A percentile compares a stretch with the other conserved stretches of the same genome.
These are phyloP conservation scores for Phytophthora fragariaefolia DNA, from an alignment of 352 stramenopile genomes.

Conservation along the genomic window DNA sequence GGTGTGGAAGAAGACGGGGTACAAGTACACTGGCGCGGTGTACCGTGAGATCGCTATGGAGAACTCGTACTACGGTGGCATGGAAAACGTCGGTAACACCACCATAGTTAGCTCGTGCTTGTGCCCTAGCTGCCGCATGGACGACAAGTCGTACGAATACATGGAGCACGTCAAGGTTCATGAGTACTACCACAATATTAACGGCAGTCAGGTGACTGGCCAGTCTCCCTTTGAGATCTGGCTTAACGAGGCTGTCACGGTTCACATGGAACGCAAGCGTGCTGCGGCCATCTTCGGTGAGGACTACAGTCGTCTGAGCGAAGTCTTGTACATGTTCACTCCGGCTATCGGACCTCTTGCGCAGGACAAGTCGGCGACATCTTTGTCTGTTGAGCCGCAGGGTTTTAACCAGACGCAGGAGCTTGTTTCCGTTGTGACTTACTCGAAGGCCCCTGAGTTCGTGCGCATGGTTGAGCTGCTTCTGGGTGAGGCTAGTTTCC, in stretches of 20 bases:
- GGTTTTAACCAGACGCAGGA: slow-evolving; percentile 85
- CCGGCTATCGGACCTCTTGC: slow-evolving; percentile 73
- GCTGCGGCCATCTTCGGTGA: slow-evolving; percentile 67
- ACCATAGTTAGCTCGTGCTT: slow-evolving; percentile 81
- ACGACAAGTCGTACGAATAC: slow-evolving; percentile 81
- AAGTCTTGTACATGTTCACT: slow-evolving; percentile 80
- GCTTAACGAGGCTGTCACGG: slow-evolving; percentile 83
- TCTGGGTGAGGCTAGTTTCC: slow-evolving; percentile 65
- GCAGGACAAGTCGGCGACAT: slow-evolving; percentile 74
- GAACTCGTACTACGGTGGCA: slow-evolving; percentile 85
- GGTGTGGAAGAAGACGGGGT: slow-evolving; percentile 80
- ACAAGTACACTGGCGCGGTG: slow-evolving; percentile 84
- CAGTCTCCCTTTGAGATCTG: slow-evolving; percentile 85
- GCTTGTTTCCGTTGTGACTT: slow-evolving; percentile 79
- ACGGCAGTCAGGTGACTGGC: slow-evolving; percentile 79
- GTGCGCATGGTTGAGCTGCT: slow-evolving; percentile 83
- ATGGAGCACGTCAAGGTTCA: slow-evolving; percentile 87
- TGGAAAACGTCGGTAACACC: slow-evolving; percentile 87
- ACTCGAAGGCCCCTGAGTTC: slow-evolving; percentile 82
- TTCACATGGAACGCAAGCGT: slow-evolving; percentile 84
- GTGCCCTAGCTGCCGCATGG: slow-evolving; percentile 77
- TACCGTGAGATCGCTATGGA: slow-evolving; percentile 87
- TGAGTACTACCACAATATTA: slow-evolving; percentile 90
- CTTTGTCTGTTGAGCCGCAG: slow-evolving; percentile 71
- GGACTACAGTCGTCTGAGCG: slow-evolving; percentile 74